These are phyloP conservation scores for Pestalotiopsis fici DNA, from an alignment of 2,329 filamentous ascomycete genomes.

Conservation along the genomic window DNA sequence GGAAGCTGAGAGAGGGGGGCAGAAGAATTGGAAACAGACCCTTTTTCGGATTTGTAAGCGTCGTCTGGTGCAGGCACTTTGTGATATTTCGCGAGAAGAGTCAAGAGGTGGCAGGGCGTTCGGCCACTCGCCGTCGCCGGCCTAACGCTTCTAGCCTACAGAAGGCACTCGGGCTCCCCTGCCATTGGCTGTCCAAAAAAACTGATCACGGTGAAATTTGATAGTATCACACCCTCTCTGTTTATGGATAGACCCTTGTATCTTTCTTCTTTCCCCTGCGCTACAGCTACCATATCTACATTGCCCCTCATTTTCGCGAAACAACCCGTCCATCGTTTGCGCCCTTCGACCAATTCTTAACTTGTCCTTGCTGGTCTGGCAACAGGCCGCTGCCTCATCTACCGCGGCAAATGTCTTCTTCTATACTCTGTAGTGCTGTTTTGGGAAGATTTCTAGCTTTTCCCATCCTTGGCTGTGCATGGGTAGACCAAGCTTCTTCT, in stretches of 20 bases:
- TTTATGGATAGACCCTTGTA: not conserved
- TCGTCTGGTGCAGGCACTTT: not conserved
- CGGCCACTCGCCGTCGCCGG: not conserved
- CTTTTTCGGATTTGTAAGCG: constrained; percentile 15
- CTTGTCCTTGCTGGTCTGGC: not conserved
- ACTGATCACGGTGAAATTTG: not conserved
- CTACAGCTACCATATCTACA: too few species aligned
- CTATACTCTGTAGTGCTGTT: not conserved
- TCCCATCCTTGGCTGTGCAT: not conserved
- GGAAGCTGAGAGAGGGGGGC: constrained; percentile 31
- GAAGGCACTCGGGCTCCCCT: not conserved
- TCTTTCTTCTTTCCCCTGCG: not conserved
- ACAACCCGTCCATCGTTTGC: not conserved
- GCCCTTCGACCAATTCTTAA: not conserved
- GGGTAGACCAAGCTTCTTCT: not conserved
- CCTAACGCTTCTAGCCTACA: not conserved
- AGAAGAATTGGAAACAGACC: constrained; percentile 15
- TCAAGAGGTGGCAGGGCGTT: constrained; percentile 1
- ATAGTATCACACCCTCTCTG: not conserved
- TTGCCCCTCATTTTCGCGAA: not conserved
- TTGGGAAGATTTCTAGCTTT: not conserved
- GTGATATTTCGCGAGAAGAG: not conserved
- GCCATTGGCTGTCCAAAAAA: not conserved
- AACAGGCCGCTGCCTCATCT: not conserved
- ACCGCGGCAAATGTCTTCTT: not conserved